These are phyloP conservation scores for Dunaliella sp. DNA, from an alignment of 139 green algal genomes.

Conservation along the genomic window DNA sequence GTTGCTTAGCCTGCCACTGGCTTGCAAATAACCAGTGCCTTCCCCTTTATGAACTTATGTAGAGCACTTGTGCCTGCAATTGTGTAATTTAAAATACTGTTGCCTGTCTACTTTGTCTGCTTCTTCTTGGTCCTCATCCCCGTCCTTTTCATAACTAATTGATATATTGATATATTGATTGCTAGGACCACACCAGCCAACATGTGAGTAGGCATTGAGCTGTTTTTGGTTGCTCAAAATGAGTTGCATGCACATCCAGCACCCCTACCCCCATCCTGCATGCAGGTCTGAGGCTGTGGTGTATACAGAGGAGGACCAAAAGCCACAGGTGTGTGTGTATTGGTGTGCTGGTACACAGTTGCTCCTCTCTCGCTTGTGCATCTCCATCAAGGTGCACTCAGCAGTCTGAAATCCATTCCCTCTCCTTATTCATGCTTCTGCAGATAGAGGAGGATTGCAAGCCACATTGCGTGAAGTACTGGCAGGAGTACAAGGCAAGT, in stretches of 20 bases:
- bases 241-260: neutral
- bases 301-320: conserved; percentile 59
- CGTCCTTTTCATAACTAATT: neutral
- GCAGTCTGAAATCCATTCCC: too few species aligned
- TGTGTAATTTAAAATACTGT: too few species aligned
- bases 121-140: too few species aligned
- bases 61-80: too few species aligned
- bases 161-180: neutral
- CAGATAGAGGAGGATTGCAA: conserved; percentile 69
- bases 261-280: neutral
- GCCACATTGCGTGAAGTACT: conserved; percentile 58
- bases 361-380: too few species aligned
- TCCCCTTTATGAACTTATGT: too few species aligned
- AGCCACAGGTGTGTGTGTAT: conserved; percentile 39
- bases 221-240: too few species aligned
- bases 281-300: conserved; percentile 26
- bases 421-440: too few species aligned
- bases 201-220: too few species aligned
- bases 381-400: too few species aligned
- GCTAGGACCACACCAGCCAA: neutral
- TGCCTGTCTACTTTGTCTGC: too few species aligned
- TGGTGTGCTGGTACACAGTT: neutral
- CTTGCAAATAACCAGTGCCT: too few species aligned
- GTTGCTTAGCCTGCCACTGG: neutral
- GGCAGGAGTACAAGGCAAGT: conserved; percentile 50